Conservation (phyloP, 1,139 yeast species). For the Saccharomyces hybrid region DNA sequence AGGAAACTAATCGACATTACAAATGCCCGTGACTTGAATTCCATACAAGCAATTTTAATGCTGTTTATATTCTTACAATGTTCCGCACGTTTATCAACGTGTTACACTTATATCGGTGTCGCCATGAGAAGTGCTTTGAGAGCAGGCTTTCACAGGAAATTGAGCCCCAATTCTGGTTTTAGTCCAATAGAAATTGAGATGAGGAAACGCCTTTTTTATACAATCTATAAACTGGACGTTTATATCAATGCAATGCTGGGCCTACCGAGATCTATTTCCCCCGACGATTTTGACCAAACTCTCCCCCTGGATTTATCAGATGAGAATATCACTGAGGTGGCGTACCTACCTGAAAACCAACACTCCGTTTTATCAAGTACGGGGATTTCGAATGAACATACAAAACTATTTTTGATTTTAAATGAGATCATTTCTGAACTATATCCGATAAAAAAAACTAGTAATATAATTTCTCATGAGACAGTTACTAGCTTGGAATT, state of each 20-base stretch:
- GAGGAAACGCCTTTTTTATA: constrained; percentile 77
- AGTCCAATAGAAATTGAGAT: constrained; percentile 83
- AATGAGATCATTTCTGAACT: constrained; percentile 47
- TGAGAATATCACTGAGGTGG: constrained; percentile 65
- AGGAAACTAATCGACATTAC: constrained; percentile 71
- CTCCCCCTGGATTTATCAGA: constrained; percentile 81
- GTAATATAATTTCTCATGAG: constrained; percentile 35
- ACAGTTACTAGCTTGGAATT: constrained; percentile 67
- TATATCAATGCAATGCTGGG: constrained; percentile 87
- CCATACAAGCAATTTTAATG: constrained; percentile 65
- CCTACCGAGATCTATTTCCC: constrained; percentile 61
- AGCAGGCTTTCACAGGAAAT: constrained; percentile 79
- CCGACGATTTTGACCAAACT: constrained; percentile 84
- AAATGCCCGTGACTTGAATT: constrained; percentile 54
- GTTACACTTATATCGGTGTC: constrained; percentile 88
- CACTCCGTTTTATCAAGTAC: constrained; percentile 54
- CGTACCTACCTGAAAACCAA: constrained; percentile 34
- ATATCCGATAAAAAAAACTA: constrained; percentile 45
- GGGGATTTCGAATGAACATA: constrained; percentile 81
- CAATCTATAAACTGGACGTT: constrained; percentile 85
- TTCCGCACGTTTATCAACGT: constrained; percentile 81
- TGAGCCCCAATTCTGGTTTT: constrained; percentile 38
- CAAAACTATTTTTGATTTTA: constrained; percentile 57
- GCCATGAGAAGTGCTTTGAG: constrained; percentile 80
- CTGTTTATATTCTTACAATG: constrained; percentile 75